These are phyloP conservation scores for Vaccinium vitisidaea DNA, from an alignment of 148 eudicot species.

Conservation along the genomic window DNA sequence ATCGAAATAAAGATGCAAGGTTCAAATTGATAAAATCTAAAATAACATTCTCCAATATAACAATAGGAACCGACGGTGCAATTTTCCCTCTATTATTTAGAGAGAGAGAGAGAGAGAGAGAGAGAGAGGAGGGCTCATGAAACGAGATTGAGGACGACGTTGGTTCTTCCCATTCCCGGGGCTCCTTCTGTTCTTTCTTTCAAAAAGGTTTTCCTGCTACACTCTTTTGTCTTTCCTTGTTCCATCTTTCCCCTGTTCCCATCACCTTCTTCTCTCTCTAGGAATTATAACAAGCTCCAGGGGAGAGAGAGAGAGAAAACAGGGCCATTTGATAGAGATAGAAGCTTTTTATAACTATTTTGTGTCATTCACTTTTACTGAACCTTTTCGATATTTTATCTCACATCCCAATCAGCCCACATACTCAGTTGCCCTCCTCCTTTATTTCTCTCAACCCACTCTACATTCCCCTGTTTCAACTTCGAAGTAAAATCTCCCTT, in stretches of 20 bases:
- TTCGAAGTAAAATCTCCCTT: neutral
- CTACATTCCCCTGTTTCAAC: neutral
- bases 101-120: neutral
- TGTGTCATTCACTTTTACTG: neutral
- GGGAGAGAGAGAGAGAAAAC: neutral
- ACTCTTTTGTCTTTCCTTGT: conserved; percentile 26
- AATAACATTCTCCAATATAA: neutral
- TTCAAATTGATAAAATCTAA: neutral
- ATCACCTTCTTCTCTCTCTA: conserved; percentile 3
- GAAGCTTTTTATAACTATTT: neutral
- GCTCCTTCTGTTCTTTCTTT: conserved; percentile 10
- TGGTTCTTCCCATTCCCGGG: neutral
- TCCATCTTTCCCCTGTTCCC: conserved; percentile 19
- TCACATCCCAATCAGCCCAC: conserved; percentile 26
- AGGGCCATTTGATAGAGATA: neutral
- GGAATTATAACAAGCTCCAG: neutral
- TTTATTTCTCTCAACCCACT: neutral
- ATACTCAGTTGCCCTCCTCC: neutral
- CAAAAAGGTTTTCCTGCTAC: neutral
- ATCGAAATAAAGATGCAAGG: neutral
- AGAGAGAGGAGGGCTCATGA: conserved; percentile 12
- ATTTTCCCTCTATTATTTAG: neutral
- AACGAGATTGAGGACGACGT: conserved; percentile 23
- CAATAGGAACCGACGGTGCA: neutral
- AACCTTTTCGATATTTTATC: neutral